A percentile compares a stretch with the other conserved stretches of the same genome.
These are phyloP conservation scores for Teunomyces gatunensis DNA, from an alignment of 805 yeast genomes.

Conservation along the genomic window DNA sequence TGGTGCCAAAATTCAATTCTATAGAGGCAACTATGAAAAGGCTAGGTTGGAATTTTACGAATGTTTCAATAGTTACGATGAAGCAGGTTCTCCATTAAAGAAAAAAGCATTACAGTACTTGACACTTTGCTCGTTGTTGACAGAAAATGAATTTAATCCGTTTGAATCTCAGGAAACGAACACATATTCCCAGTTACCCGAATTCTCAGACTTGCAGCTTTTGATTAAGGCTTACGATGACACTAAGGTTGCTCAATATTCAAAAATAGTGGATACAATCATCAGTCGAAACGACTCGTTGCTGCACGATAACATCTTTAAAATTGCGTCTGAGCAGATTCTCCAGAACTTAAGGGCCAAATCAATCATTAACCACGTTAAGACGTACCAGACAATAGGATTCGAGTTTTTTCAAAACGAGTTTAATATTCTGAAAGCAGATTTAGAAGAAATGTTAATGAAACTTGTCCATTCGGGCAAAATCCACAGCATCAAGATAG, in stretches of 20 bases:
- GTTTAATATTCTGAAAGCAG: slow-evolving; percentile 16
- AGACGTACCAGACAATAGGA: slow-evolving; percentile 28
- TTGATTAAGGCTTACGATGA: slow-evolving; percentile 32
- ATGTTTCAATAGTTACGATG: slow-evolving; percentile 44
- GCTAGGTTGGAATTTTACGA: slow-evolving; percentile 64
- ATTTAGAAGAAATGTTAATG: slow-evolving; percentile 28
- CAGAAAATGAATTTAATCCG: slow-evolving; percentile 66
- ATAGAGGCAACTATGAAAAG: slow-evolving; percentile 53
- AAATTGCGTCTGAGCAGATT: slow-evolving; percentile 24
- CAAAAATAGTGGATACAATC: slow-evolving; percentile 15
- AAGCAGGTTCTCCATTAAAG: slow-evolving; percentile 47
- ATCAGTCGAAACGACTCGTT: slow-evolving; percentile 20
- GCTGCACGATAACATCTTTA: slow-evolving; percentile 28
- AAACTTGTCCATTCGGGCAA: slow-evolving; percentile 30
- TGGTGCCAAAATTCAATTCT: slow-evolving; percentile 67
- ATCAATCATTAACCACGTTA: slow-evolving; percentile 25
- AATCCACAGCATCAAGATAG: slow-evolving; percentile 24
- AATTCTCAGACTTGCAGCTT: slow-evolving; percentile 25
- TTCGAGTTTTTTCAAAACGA: slow-evolving; percentile 24
- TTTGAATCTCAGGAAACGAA: slow-evolving; percentile 72
- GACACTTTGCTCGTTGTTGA: slow-evolving; percentile 57
- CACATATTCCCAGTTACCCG: slow-evolving; percentile 41
- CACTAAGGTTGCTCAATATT: slow-evolving; percentile 22
- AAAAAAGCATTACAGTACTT: slow-evolving; percentile 57
- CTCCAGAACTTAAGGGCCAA: slow-evolving; percentile 30